phyloP scores from a whole-genome alignment of 2,329 filamentous ascomycete genomes.

The Ophiostoma ips region DNA sequence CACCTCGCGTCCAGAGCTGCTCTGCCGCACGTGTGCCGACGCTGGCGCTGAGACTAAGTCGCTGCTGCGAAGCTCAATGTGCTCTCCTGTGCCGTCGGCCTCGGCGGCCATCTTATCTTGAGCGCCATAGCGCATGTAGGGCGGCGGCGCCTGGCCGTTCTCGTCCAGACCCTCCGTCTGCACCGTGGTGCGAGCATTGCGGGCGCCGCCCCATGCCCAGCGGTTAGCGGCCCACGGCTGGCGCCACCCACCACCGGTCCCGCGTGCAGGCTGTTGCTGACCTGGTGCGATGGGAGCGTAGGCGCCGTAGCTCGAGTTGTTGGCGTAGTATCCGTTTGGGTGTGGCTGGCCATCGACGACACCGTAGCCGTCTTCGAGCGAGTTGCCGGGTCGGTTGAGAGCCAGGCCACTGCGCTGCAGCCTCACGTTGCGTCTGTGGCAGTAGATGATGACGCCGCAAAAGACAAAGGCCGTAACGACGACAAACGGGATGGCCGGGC shows the following conservation, averaged over 20 bases:
- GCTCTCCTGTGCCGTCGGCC: neutral
- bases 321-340: neutral
- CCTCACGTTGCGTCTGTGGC: slow-evolving; percentile 2
- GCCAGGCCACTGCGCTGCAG: neutral
- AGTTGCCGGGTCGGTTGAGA: slow-evolving; percentile 9
- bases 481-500: slow-evolving; percentile 7
- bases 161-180: slow-evolving; percentile 17
- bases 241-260: neutral
- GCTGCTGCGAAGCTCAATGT: neutral
- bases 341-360: neutral
- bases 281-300: neutral
- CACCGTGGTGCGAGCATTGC: neutral
- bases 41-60: neutral
- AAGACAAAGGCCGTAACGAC: slow-evolving; percentile 4
- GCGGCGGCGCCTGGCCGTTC: slow-evolving; percentile 17
- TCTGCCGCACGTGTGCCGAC: neutral
- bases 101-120: neutral
- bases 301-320: neutral
- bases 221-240: slow-evolving; percentile 7
- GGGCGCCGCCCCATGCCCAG: slow-evolving; percentile 8
- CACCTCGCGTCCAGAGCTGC: neutral
- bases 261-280: neutral
- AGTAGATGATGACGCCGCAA: neutral
- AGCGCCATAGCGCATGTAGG: slow-evolving; percentile 9
- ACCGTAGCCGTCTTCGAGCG: slow-evolving; percentile 3